These are phyloP conservation scores for Penicillium sp. DNA, from an alignment of 2,329 filamentous ascomycete species.

Conservation along the genomic window DNA sequence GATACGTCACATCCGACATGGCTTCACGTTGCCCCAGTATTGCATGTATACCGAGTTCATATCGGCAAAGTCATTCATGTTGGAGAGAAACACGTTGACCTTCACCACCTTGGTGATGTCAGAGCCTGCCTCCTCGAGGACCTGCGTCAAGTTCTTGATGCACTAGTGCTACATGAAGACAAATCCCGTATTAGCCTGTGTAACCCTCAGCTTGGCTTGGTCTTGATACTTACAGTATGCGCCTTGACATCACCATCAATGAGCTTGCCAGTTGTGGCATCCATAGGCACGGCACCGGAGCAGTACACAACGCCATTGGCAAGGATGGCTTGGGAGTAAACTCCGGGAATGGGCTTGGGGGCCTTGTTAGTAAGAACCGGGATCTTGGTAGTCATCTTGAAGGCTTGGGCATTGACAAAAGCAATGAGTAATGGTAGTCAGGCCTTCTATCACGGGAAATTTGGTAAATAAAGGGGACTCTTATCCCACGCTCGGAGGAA, in stretches of 20 bases:
- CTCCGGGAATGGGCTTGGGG: slow-evolving; percentile 52
- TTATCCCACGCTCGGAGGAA: not conserved
- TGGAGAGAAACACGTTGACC: slow-evolving; percentile 64
- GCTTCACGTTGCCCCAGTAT: slow-evolving; percentile 65
- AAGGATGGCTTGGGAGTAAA: slow-evolving; percentile 62
- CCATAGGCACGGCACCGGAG: slow-evolving; percentile 62
- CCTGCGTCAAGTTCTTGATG: slow-evolving; percentile 55
- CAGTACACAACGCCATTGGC: slow-evolving; percentile 70
- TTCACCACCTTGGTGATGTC: slow-evolving; percentile 63
- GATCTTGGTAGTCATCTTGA: slow-evolving; percentile 38
- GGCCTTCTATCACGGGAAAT: not conserved
- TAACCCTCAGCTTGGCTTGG: not conserved
- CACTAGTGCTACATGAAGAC: slow-evolving; percentile 43
- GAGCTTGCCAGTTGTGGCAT: slow-evolving; percentile 55
- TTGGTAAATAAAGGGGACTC: not conserved
- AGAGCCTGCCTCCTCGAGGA: slow-evolving; percentile 62
- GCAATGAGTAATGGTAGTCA: not conserved
- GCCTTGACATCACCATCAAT: slow-evolving; percentile 59
- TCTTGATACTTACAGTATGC: slow-evolving; percentile 43
- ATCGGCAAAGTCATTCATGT: slow-evolving; percentile 66
- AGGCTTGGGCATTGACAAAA: not conserved
- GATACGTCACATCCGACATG: slow-evolving; percentile 41
- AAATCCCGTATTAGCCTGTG: not conserved
- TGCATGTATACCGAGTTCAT: slow-evolving; percentile 67
- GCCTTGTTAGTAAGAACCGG: slow-evolving; percentile 50